Conservation (phyloP, 352 stramenopile species). For the Phytophthora tentaculata region DNA sequence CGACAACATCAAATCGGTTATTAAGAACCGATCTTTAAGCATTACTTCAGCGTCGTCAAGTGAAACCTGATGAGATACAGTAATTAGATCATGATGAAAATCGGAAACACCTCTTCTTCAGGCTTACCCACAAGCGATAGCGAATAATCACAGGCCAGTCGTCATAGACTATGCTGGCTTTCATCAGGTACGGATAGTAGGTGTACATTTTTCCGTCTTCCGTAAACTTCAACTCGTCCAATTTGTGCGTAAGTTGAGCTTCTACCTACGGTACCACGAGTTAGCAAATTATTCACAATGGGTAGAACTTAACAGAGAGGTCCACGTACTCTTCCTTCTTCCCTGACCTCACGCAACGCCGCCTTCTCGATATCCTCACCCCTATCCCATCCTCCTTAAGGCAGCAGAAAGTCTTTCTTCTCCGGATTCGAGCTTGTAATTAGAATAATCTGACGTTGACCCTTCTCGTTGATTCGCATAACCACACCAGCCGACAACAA, state of each 20-base stretch:
- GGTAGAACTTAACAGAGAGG: background rate
- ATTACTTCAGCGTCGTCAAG: conserved; percentile 14
- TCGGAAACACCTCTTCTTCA: background rate
- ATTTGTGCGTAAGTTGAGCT: background rate
- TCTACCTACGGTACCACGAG: background rate
- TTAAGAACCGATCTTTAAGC: conserved; percentile 3
- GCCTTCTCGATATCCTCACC: background rate
- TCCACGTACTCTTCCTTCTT: conserved; percentile 12
- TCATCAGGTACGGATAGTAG: conserved; percentile 18
- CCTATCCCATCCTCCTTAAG: background rate
- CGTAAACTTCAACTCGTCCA: background rate
- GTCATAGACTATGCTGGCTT: conserved; percentile 11
- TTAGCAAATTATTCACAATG: conserved; percentile 4
- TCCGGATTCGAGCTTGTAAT: background rate
- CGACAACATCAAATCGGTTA: no score
- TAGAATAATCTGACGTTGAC: background rate
- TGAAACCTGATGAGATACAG: conserved; percentile 5
- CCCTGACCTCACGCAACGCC: background rate
- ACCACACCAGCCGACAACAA: background rate
- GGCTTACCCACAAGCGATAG: conserved; percentile 24
- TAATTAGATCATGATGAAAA: background rate
- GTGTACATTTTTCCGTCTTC: background rate
- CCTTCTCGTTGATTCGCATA: background rate
- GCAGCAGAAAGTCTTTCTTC: background rate
- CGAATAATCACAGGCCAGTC: conserved; percentile 25